Evolutionary conservation across 2,329 filamentous ascomycete species (phyloP), one percentile per base, ranked within the genome.

Genomic region (Colletotrichum echinochloae): DNA sequence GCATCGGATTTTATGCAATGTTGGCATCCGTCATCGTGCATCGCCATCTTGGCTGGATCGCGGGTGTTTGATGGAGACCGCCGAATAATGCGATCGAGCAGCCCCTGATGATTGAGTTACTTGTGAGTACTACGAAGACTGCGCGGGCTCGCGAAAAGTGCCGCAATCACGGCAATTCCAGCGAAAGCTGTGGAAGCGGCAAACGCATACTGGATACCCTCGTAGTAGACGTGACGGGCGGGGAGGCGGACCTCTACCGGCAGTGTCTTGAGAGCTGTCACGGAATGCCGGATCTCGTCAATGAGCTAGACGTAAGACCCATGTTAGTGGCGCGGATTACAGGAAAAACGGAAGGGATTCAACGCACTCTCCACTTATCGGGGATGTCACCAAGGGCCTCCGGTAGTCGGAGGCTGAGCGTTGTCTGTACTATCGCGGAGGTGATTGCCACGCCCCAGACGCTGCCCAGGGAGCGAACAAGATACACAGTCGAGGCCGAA

Each of bases 401-500:
- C 6, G 86, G 85, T 33, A 91, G 81, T 71, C 84, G 82, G 74
- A 83, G 79, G 74, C 83, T 87, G 73, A 91, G 82, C 65, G 86
- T 87, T 66, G 88, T 91, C 78, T 91, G 89, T 41, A 90, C 83
- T 54, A 91, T 88, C 8, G 89, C 85, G 11, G 89, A 89, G 0
- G 88, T 88, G 44, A 89, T 81, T 0, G 89, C 89, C 1, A 91
- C 89, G 12, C 89, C 89, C 85, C 88, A 91, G 20, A 91, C 89
- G 0, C 85, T 87, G 2, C 89, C 89, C 3, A 91, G 79, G 0
- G 88, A 91, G 33, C 89, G 86, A 52, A 91, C 85, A 26, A 91
- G 83, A 76, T 91, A 91, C 8, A 90, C 86, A 0, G 87, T 90
- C 1, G 88, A 91, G 2, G 89, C 85, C 0, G 86, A 87, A 1